phyloP scores from a whole-genome alignment of 768 basidiomycete species.

The Pholiota conissans region DNA sequence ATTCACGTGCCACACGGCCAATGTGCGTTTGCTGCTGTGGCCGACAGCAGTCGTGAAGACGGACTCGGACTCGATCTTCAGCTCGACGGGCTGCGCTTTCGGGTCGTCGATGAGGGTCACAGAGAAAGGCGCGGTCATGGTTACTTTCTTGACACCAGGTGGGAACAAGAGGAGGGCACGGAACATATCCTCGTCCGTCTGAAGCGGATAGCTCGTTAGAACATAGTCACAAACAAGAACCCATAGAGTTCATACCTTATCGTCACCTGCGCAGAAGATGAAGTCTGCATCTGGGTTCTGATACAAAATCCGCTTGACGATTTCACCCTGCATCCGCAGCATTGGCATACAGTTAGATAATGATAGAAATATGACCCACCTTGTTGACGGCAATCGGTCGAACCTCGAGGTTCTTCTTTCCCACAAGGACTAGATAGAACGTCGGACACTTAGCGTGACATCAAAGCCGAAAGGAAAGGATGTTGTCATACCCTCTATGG shows the following conservation, averaged over 20 bases:
- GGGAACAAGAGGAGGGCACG: conserved; percentile 74
- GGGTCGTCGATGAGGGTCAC: conserved; percentile 52
- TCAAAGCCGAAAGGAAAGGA: not conserved
- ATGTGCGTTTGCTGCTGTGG: conserved; percentile 82
- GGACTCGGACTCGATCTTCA: conserved; percentile 64
- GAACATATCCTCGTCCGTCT: conserved; percentile 99
- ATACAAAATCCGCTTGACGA: conserved; percentile 93
- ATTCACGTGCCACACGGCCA: conserved; percentile 92
- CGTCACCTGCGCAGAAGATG: conserved; percentile 97
- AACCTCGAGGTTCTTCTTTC: conserved; percentile 98
- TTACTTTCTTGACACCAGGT: conserved; percentile 37
- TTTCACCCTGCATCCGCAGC: conserved; percentile 65
- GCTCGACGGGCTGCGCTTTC: conserved; percentile 48
- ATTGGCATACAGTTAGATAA: not conserved
- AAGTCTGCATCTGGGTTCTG: conserved; percentile 93
- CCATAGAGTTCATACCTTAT: conserved; percentile 61
- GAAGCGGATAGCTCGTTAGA: not conserved
- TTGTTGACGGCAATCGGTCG: conserved; percentile 96
- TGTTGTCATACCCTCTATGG: conserved; percentile 75
- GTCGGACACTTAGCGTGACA: not conserved
- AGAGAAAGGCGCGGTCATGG: conserved; percentile 59
- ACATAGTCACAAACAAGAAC: not conserved
- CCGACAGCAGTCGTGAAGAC: conserved; percentile 96
- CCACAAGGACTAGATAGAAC: conserved; percentile 69
- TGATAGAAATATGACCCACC: conserved; percentile 27